Evolutionary conservation across 2,329 filamentous ascomycete species (phyloP), one percentile per base, ranked within the genome.

Genomic region (Emergomyces africanus): DNA sequence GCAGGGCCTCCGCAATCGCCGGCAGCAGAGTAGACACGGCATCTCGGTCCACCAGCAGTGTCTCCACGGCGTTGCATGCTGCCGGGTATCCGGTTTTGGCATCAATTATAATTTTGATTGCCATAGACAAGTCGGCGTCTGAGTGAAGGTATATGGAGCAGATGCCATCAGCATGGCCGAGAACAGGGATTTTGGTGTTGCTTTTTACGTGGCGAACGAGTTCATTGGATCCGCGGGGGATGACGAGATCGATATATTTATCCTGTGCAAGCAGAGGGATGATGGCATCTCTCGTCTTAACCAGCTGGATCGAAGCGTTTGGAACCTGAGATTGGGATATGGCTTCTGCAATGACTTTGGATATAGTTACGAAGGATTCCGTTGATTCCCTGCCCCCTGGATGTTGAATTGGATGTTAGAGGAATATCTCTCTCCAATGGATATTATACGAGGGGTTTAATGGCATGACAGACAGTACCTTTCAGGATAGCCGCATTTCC

Each of bases 401-500:
- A 48, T 3, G 14, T 28, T 15, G 12, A 15, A 48, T 28, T 50
- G 58, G 9, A n/a, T 62, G 57, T 59, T 18, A 63, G 57, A 48
- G 55, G 35, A 35, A 35, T 48, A 20, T 46, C 42, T 37, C 35
- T 18, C 15, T 33, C 5, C 18, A 33, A 28, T 8, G 20, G 23
- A 9, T 15, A 49, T 15, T n/a, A n/a, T n/a, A n/a, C n/a, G n/a
- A n/a, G 18, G 18, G 28, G n/a, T 51, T 51, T 33, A 20, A 51
- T 51, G 14, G n/a, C 39, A 28, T 44, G 37, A 49, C 62, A 12
- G 37, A 49, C 62, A 12, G 48, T 67, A 81, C 85, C 92, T 79
- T 99, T 99, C 62, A 99, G 79, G 67, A 99, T 97, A 57, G 91
- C 94, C 41, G 94, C 88, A 73, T 99, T 99, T 67, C 90, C 94